Evolutionary conservation across 2,329 filamentous ascomycete genomes (phyloP), one percentile per base, ranked within the genome.

Genomic region (Penicillium brevicompactum): DNA sequence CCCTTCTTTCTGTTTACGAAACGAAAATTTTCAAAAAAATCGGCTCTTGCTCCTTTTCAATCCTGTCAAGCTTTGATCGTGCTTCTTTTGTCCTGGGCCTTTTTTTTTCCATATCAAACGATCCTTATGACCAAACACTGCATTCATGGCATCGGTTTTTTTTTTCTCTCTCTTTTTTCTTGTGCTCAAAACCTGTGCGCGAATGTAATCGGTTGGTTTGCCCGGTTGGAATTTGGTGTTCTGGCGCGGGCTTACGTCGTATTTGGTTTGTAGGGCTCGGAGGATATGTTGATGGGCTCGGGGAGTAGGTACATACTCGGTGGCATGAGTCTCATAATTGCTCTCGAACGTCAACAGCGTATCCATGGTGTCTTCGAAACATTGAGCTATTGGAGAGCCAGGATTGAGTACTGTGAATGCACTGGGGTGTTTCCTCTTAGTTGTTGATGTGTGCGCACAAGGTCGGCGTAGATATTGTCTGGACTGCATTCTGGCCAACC

Each of bases 41-140:
- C 49, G 48, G 57, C 56, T 53, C 50, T 59, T 53, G 54, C 34
- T 32, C 46, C 16, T 50, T 31, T 50, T 37, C 32, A 38, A 32
- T 30, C 27, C 47, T 50, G 46, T 53, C 38, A 22, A 46, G 49
- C 45, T 37, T 50, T 53, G 51, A 57, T 61, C 55, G 59, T 53
- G 58, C 62, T 57, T 55, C 62, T 53, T 60, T 24, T 34, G 52
- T 59, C 49, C 60, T 62, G 62, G 67, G 67, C 66, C 66, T 66
- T 69, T 18, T 18, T 18, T 18, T 70, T 64, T 65, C n/a, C 68
- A 67, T 70, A 67, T 58, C 61, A 65, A 66, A 71, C 67, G 70
- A 72, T 72, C 68, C 65, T 72, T 70, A 74, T 71, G 71, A 72
- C 68, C 65, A 65, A 68, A 45, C 61, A 62, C 60, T 71, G 67